Base-by-base conservation (phyloP, 768 basidiomycete species). In the Mycena polygramma region DNA sequence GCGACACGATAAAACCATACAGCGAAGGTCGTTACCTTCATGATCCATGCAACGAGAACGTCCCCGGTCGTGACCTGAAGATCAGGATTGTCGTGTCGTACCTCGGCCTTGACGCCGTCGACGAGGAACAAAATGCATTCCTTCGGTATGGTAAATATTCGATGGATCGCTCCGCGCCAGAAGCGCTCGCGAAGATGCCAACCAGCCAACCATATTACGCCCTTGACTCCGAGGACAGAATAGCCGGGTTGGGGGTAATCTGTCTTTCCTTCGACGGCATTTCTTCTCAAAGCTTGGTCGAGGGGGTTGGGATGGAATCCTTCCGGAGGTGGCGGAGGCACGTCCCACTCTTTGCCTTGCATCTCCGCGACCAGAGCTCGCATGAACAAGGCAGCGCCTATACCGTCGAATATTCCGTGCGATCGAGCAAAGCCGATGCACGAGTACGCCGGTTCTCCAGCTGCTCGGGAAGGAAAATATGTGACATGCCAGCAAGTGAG, bases 401-500 rank as follows among this genome's bases (percentile, higher is more conserved):
- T 74, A 36, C 81, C 85, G 62, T 85, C 84, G 57, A 85, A 83
- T 8, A 85, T 69, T 1, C 83, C 84, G 74, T 84, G 84, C 20
- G 79, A 82, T 30, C 81, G 77, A 20, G 83, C 76, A 69, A 86
- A 82, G 2, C 85, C 84, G 51, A 86, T 81, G 43, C 82, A 82
- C 5, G 81, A 82, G 62, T 84, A 80, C 13, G 78, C 63, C 6
- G 72, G 69, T 4, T 75, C 74, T n/a, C 78, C 75, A 1, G 69
- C 73, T 9, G 70, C 54, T 13, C 77, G 74, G 5, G 81, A 72
- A 7, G 83, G 83, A 69, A 85, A 83, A 57, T 81, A 78, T 10
- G 81, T 82, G n/a, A 86, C 48, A 52, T 85, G 83, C 84, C 84
- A 85, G 71, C 80, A 83, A 20, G 83, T 84, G 54, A 85, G 72